Base-by-base conservation (phyloP, 78 protist genomes). In the Dictyostelium firmibasis region DNA sequence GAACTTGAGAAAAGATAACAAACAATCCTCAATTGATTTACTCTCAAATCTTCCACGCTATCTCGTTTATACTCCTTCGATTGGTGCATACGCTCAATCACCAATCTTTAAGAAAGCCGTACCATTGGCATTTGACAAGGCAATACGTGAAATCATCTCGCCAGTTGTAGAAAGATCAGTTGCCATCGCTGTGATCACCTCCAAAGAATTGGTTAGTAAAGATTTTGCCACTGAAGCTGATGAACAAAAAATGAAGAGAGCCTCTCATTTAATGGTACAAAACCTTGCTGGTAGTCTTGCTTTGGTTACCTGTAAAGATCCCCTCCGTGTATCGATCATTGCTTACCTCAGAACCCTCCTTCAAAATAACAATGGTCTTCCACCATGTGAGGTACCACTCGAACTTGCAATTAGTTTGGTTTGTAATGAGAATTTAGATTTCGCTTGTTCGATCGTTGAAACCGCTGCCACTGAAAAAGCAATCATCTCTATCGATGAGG, bases 201-300 rank as follows among this genome's bases (percentile, higher is more conserved):
- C 99, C 1, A 95, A 96, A 35, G 98, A 98, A 78, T 75, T 99
- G 31, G 91, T 98, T 29, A 38, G 86, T 89, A 99, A 99, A 89
- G 99, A 99, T 96, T 98, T 99, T 69, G 97, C 98, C 33, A 78
- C 97, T 27, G 99, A 99, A 92, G 95, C 96, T 3, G 99, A 99
- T 88, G 99, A 97, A 81, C 5, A 8, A 33, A 81, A 86, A 64
- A 92, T 99, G 98, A 85, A 88, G 70, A 33, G 74, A 36, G 99
- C 98, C 0, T 98, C 98, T 2, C 98, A 97, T 50, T 60, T 84
- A 85, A 99, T 98, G 99, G 99, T 81, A 4, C 96, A 85, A 86
- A 64, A 50, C 36, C 95, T 99, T 14, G 98, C 99, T n/a, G 96
- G 98, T 38, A 69, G 89, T 47, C 95, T 99, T 23, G 98, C 99